Base-by-base conservation (phyloP, 495 filamentous ascomycete species). In the Viridothelium virens region DNA sequence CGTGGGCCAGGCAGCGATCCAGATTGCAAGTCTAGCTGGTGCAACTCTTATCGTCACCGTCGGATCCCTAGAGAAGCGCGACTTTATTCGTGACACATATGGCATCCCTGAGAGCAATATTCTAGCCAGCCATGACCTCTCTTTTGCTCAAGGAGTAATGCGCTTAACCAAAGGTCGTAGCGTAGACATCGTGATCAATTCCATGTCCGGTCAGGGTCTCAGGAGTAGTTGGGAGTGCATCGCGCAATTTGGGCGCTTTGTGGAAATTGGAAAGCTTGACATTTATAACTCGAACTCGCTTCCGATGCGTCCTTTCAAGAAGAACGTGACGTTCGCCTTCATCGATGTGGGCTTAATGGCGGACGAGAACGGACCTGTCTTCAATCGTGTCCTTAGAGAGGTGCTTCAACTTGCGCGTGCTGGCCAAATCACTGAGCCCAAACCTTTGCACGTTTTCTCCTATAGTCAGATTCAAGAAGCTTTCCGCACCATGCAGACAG, bases 401-500 rank as follows among this genome's bases (percentile, higher is more conserved):
- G 41, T 44, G 41, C 41, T 44, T 44, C 6, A 44, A 44, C 41
- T 44, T 44, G 41, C 41, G 14, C 41, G 14, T 44, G 41, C 41
- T 14, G 6, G 41, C 41, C 6, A 44, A 44, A 44, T 44, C 14
- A 44, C 41, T 7, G 48, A 53, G 18, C 48, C 48, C n/a, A 53
- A 53, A 53, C 48, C 48, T 53, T 53, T 53, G 48, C 48, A 53
- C 48, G 10, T 53, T 53, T 53, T 53, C 0, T 70, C 74, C 4
- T 71, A 79, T 9, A 70, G 74, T 0, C 71, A 84, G 11, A 71
- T 81, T 18, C 74, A 80, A 50, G 69, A 75, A 4, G 85, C 86
- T 0, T 84, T 89, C 72, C 81, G 84, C 65, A 70, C 75, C 3
- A 73, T 89, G 61, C 85, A 87, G 68, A 72, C 75, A 16, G 84